Percentiles rank a stretch among this genome's conserved stretches.
Conservation (phyloP, 75 land plant species). For the Selaginella moellendorffii region DNA sequence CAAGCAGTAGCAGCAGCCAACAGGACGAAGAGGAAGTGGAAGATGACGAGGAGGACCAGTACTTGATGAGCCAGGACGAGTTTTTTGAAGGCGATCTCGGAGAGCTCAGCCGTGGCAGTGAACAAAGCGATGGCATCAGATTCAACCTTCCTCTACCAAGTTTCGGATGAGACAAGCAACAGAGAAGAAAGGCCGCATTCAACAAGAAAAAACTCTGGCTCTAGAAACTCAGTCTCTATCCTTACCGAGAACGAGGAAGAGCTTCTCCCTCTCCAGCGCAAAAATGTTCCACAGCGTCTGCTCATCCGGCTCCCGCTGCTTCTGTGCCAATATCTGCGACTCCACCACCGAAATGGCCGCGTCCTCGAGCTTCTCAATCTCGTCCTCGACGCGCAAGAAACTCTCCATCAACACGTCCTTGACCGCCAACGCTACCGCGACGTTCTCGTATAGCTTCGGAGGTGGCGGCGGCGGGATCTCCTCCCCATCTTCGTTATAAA, state of each 20-base stretch:
- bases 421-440: background rate
- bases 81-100: background rate
- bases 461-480: background rate
- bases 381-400: background rate
- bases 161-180: too few species aligned
- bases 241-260: background rate
- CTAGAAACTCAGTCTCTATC: too few species aligned
- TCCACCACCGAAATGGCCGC: background rate
- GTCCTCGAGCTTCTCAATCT: background rate
- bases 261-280: background rate
- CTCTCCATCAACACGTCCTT: background rate
- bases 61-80: background rate
- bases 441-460: background rate
- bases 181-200: too few species aligned
- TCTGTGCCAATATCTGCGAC: background rate
- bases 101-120: background rate
- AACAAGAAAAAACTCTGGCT: too few species aligned
- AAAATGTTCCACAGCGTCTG: background rate
- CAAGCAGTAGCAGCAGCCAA: background rate
- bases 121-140: background rate
- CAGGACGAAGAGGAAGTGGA: background rate
- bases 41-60: background rate
- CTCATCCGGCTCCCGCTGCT: background rate
- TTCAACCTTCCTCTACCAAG: too few species aligned
- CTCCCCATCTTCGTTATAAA: background rate